Base-by-base conservation (phyloP, 1,284 basidiomycete genomes). In the Apiotrichum montevideense region DNA sequence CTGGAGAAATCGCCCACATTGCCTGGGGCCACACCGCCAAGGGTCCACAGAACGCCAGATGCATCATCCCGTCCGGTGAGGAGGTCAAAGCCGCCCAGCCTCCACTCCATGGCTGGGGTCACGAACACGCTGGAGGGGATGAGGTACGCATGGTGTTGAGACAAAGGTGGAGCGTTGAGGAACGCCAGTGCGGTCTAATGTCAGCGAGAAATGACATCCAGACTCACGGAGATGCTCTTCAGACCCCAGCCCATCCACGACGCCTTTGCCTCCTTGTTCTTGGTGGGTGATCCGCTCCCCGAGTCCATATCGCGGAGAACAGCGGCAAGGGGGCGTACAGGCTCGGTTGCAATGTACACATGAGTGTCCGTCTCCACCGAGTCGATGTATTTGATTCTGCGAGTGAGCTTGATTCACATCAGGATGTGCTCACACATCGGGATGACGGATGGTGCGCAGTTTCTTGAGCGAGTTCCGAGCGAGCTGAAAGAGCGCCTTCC, bases 231-330 rank as follows among this genome's bases (percentile, higher is more conserved):
- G 58, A 98, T 83, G 52, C 90, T 84, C 77, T 92, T 88, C 14
- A 98, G 77, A 6, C 95, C 95, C 95, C 95, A 98, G 3, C 92
- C 77, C 39, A 95, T 76, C 91, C 92, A 98, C 63, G 95, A 90
- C 63, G 91, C 86, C 83, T 84, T 48, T 77, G 79, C 66, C 77
- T 80, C 66, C 51, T 85, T 87, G 44, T 79, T 79, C 29, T 83
- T 79, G 1, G 59, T 57, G 0, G 59, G 61, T 2, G 62, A 59
- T 9, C 64, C 61, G 0, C 64, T 51, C 67, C 72, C 15, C 8
- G 62, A 69, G 15, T 69, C 69, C 83, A 84, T 87, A 35, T 83
- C 79, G 39, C 82, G 78, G 46, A 94, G 73, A 1, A 84, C 83
- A n/a, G 79, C 76, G 37, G 83, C 80, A 6, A 98, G 78, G 3